These are phyloP conservation scores for Eucalyptus regnans DNA, from an alignment of 345 rosid species.

Conservation along the genomic window DNA sequence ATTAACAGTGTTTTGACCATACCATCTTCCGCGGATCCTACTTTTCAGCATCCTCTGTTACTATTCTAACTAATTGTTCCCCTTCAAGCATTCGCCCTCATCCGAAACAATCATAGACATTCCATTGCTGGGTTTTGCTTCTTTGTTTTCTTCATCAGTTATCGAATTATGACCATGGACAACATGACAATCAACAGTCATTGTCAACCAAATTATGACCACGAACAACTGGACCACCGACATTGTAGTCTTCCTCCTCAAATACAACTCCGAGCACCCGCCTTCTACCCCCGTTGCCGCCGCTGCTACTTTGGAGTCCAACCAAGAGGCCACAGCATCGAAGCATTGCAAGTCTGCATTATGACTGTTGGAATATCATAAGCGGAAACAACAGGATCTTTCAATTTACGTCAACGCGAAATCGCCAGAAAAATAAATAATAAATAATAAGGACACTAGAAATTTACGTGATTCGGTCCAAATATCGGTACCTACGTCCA, in stretches of 20 bases:
- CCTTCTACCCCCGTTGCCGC: fast-evolving
- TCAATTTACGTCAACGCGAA: too few relatives aligned
- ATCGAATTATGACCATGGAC: not conserved
- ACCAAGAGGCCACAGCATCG: too few relatives aligned
- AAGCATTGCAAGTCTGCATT: too few relatives aligned
- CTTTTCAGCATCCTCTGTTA: not conserved
- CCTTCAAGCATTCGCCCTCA: not conserved
- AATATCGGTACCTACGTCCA: too few relatives aligned
- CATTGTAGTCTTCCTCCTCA: not conserved
- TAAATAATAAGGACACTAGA: too few relatives aligned
- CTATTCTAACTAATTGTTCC: not conserved
- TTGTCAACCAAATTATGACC: too few relatives aligned
- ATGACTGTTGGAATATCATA: too few relatives aligned
- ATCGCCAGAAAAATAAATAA: too few relatives aligned
- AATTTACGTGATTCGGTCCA: too few relatives aligned
- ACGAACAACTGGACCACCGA: too few relatives aligned
- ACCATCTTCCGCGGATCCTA: not conserved
- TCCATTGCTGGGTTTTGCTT: not conserved
- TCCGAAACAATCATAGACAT: not conserved
- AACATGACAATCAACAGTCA: not conserved
- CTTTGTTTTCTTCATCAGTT: not conserved
- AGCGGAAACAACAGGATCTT: too few relatives aligned
- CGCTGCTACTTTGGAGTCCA: too few relatives aligned
- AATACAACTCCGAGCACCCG: not conserved
- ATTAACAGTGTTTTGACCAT: not conserved